Conservation (phyloP, 2,329 filamentous ascomycete genomes). For the Hymenotorrendiella dingleyae region DNA sequence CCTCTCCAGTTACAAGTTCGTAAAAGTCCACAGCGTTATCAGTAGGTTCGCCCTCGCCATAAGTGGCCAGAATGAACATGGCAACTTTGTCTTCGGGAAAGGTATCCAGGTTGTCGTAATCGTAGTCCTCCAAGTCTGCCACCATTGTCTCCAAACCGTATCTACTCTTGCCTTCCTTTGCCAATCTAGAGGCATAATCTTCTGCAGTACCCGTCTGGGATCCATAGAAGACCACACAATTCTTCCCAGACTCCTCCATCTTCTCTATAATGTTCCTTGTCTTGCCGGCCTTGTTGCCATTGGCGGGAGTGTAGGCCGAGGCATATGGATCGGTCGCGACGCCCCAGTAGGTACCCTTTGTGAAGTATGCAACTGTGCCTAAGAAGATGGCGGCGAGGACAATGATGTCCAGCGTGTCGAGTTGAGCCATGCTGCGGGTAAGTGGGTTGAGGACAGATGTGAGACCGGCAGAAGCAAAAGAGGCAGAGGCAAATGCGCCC, state of each 20-base stretch:
- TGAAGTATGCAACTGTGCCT: slow-evolving; percentile 92
- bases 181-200: slow-evolving; percentile 91
- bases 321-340: slow-evolving; percentile 86
- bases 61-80: slow-evolving; percentile 94
- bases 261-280: slow-evolving; percentile 92
- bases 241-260: slow-evolving; percentile 92
- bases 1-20: slow-evolving; percentile 84
- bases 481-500: slow-evolving; percentile 1
- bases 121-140: slow-evolving; percentile 95
- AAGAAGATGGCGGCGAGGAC: slow-evolving; percentile 82
- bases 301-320: slow-evolving; percentile 62
- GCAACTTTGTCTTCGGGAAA: slow-evolving; percentile 86
- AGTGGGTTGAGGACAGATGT: not conserved
- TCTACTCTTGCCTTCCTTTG: slow-evolving; percentile 94
- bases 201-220: slow-evolving; percentile 98
- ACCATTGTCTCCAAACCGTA: slow-evolving; percentile 98
- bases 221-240: slow-evolving; percentile 97
- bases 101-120: slow-evolving; percentile 87
- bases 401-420: slow-evolving; percentile 91
- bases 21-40: slow-evolving; percentile 99
- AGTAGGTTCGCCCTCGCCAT: slow-evolving; percentile 96
- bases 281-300: slow-evolving; percentile 70
- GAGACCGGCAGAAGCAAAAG: not conserved
- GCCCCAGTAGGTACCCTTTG: slow-evolving; percentile 92
- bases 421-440: slow-evolving; percentile 67